phyloP scores from a whole-genome alignment of 176 grass and related monocot genomes.

The Ensete ventricosum region DNA sequence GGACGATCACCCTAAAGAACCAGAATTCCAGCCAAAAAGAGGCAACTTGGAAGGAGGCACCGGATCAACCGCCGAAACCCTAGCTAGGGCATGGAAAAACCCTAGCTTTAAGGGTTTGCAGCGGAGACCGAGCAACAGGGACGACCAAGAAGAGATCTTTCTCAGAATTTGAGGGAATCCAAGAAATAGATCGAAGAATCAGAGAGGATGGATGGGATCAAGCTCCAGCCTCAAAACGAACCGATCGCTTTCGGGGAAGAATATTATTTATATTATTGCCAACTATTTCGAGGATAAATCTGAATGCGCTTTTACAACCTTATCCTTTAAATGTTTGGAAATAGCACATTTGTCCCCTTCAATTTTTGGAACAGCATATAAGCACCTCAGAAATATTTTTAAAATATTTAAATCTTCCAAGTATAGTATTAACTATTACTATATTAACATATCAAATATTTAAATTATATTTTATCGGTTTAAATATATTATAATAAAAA shows the following conservation, averaged over 20 bases:
- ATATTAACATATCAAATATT: too few relatives aligned
- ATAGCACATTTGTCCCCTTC: too few relatives aligned
- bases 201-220: neutral
- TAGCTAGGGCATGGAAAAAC: slow-evolving; percentile 1
- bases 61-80: neutral
- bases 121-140: neutral
- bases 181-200: neutral
- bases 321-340: too few relatives aligned
- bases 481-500: too few relatives aligned
- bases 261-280: neutral
- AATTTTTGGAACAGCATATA: too few relatives aligned
- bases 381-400: too few relatives aligned
- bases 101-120: neutral
- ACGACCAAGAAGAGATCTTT: neutral
- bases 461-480: too few relatives aligned
- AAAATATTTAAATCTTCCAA: too few relatives aligned
- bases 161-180: neutral
- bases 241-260: slow-evolving; percentile 1
- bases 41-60: too few relatives aligned
- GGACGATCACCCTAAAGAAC: neutral
- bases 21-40: neutral
- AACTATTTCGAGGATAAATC: too few relatives aligned
- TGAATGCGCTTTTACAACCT: too few relatives aligned
- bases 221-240: neutral
- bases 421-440: too few relatives aligned